Evolutionary conservation across 345 rosid species (phyloP), one percentile per base, ranked within the genome.

Genomic region (Gossypioides kirkii): DNA sequence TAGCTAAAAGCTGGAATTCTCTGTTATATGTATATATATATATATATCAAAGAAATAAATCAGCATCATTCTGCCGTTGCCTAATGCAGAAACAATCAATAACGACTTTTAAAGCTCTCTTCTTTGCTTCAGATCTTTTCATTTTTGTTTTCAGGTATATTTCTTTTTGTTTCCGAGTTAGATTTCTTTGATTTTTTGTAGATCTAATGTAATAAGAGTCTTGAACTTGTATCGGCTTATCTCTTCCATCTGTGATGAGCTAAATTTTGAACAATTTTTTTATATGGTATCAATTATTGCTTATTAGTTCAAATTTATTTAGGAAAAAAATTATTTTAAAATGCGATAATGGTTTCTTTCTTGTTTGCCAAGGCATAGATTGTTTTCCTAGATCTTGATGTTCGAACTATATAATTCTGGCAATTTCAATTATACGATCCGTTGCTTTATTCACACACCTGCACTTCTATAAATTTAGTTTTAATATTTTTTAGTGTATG

Each of bases 1-100:
- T 54, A 68, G 71, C 71, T 68, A 16, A 28, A 49, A 68, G 58
- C 71, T 14, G 58, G 71, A 61, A 61, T 38, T 46, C 60, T 20
- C 60, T 20, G 28, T 9, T 20, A 22, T 20, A 55, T 55, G 7
- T 55, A 55, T 20, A 55, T 20, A 17, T n/a, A n/a, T 52, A 1
- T 16, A 52, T 49, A 14, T 14, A 49, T n/a, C n/a, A 32, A 32
- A 32, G 38, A 52, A 17, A 54, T 54, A 55, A 55, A 55, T 22
- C 60, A 55, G 11, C 3, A 10, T 55, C 60, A 25, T 23, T 23
- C 43, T 26, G 14, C n/a, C 61, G 18, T 52, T 52, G 59, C 61
- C 38, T 11, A 18, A 70, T 18, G 61, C 18, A 10, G 61, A 53
- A 32, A 42, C 28, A 52, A 10, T 10, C 46, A n/a, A 53, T 69